A percentile compares a stretch with the other conserved stretches of the same genome.
Conservation (phyloP, 139 green algal genomes). For the Chlorella ohadii region DNA sequence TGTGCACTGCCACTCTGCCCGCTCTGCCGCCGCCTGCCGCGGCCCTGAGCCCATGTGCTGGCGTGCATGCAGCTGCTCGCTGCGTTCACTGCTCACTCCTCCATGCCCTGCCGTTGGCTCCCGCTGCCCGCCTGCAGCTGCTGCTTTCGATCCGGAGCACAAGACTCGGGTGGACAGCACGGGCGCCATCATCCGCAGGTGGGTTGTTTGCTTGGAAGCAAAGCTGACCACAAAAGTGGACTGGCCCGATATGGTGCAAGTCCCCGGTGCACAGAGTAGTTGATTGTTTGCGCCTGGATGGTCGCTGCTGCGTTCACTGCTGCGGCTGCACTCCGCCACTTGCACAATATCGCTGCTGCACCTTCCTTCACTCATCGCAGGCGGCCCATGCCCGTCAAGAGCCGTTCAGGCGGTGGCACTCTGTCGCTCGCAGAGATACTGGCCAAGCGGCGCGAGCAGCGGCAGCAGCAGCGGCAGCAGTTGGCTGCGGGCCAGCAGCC, state of each 20-base stretch:
- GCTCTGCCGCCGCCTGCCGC: neutral
- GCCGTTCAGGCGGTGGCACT: neutral
- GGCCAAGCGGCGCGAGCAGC: neutral
- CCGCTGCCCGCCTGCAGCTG: neutral
- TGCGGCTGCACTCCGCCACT: neutral
- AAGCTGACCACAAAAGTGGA: no score
- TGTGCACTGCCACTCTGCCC: neutral
- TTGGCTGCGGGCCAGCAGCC: neutral
- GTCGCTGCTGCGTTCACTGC: no score
- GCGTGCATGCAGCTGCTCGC: no score
- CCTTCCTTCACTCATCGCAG: neutral
- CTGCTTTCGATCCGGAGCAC: neutral
- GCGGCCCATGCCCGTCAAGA: neutral
- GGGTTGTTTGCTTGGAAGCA: no score
- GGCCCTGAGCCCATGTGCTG: no score
- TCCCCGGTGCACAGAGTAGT: no score
- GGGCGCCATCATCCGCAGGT: slow-evolving; percentile 12
- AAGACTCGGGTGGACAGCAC: slow-evolving; percentile 2
- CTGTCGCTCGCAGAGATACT: neutral
- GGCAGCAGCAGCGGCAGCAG: neutral
- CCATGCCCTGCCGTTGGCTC: neutral
- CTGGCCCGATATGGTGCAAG: no score
- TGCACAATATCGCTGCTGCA: neutral
- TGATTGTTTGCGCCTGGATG: neutral
- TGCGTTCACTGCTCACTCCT: no score